Evolutionary conservation across 1,139 yeast genomes (phyloP).

Genomic region (Scheffersomyces stambukii): DNA sequence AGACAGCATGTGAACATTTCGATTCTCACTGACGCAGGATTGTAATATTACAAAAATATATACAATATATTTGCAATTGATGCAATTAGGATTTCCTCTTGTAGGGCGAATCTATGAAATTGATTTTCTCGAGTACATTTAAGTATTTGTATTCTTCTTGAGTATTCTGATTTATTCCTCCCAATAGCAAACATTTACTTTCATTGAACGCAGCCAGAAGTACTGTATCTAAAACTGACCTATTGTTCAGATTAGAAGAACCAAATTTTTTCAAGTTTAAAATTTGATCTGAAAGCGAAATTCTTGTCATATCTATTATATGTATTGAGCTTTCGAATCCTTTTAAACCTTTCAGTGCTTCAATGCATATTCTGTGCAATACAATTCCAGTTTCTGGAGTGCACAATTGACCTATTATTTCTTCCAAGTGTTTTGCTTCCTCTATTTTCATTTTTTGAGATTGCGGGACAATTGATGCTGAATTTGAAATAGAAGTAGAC

Average conservation of each 20-base stretch:
- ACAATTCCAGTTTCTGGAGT: not conserved
- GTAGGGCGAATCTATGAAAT: conserved; percentile 17
- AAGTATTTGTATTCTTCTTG: conserved; percentile 9
- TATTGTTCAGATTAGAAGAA: too few relatives aligned
- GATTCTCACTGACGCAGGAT: too few relatives aligned
- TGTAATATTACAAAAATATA: too few relatives aligned
- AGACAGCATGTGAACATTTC: too few relatives aligned
- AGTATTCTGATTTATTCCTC: too few relatives aligned
- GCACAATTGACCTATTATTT: not conserved
- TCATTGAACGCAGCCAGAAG: too few relatives aligned
- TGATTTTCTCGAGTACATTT: conserved; percentile 13
- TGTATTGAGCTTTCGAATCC: too few relatives aligned
- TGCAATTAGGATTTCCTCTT: conserved; percentile 9
- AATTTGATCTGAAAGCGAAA: too few relatives aligned
- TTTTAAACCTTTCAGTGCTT: not conserved
- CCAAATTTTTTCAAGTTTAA: too few relatives aligned
- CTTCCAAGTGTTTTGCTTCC: conserved; percentile 1
- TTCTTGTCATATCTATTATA: too few relatives aligned
- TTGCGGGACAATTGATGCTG: conserved; percentile 1
- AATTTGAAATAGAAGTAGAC: conserved; percentile 8
- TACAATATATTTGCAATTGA: not conserved
- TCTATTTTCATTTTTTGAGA: conserved; percentile 21
- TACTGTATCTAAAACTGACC: too few relatives aligned
- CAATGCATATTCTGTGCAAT: not conserved
- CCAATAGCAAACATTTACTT: too few relatives aligned